These are phyloP conservation scores for Neohortaea acidophila DNA, from an alignment of 495 filamentous ascomycete species.

Conservation along the genomic window DNA sequence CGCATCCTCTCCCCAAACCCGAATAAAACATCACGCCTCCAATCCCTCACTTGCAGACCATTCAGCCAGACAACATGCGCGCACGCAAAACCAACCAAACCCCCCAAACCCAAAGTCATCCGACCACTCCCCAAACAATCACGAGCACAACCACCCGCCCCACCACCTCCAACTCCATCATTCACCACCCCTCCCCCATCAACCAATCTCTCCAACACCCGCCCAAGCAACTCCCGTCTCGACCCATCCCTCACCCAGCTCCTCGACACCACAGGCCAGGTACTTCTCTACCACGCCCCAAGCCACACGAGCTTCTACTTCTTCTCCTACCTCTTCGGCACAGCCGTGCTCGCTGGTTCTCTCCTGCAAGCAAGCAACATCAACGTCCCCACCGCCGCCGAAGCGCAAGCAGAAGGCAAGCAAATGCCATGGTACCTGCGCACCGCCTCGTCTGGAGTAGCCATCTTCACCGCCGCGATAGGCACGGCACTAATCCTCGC, in stretches of 20 bases:
- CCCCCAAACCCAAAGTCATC: not conserved
- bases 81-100: too few species aligned
- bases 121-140: not conserved
- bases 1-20: too few species aligned
- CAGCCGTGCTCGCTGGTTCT: too few species aligned
- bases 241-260: constrained; percentile 2
- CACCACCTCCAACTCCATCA: not conserved
- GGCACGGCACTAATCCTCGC: not conserved
- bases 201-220: not conserved
- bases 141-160: not conserved
- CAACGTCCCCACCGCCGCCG: not conserved
- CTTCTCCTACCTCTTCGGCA: constrained; percentile 7
- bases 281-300: constrained; percentile 2
- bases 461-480: not conserved
- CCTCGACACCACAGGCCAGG: not conserved
- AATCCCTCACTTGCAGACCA: too few species aligned
- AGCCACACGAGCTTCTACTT: constrained; percentile 9
- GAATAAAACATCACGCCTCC: too few species aligned
- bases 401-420: not conserved
- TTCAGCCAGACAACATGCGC: too few species aligned
- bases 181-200: not conserved
- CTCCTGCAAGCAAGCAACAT: not conserved
- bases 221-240: not conserved
- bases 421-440: not conserved
- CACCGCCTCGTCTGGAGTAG: not conserved